Conservation (phyloP, 768 basidiomycete genomes). For the Imleria badia region DNA sequence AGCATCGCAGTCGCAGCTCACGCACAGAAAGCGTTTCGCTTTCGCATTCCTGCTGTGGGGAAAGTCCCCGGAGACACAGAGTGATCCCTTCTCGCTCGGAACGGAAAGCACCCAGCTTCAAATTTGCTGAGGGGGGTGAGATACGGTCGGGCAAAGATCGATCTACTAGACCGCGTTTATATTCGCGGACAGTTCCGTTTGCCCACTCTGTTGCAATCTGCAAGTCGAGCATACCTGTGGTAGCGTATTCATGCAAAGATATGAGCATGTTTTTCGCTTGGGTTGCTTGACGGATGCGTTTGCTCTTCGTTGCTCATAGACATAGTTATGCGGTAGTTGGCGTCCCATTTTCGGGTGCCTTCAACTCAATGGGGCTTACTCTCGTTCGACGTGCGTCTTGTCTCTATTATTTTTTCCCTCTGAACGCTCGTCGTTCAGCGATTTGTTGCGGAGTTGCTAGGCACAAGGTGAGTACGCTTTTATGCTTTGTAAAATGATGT, state of each 20-base stretch:
- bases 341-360: slow-evolving; percentile 35
- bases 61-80: slow-evolving; percentile 94
- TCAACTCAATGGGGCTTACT: slow-evolving; percentile 95
- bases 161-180: slow-evolving; percentile 33
- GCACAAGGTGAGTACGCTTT: slow-evolving; percentile 22
- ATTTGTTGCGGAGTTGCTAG: slow-evolving; percentile 14
- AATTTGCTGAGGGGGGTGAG: slow-evolving; percentile 62
- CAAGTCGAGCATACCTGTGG: slow-evolving; percentile 34
- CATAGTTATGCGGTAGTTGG: slow-evolving; percentile 85
- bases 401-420: slow-evolving; percentile 49
- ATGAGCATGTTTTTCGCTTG: slow-evolving; percentile 62
- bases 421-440: slow-evolving; percentile 53
- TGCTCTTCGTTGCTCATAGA: slow-evolving; percentile 76
- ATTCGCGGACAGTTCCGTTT: slow-evolving; percentile 37
- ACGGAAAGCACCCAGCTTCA: slow-evolving; percentile 76
- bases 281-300: slow-evolving; percentile 35
- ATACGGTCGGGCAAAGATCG: slow-evolving; percentile 48
- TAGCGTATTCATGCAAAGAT: slow-evolving; percentile 67
- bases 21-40: slow-evolving; percentile 58
- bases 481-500: slow-evolving; percentile 50
- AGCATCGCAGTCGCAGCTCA: slow-evolving; percentile 86
- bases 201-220: slow-evolving; percentile 57
- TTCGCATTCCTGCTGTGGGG: slow-evolving; percentile 71
- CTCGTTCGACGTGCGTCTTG: slow-evolving; percentile 55
- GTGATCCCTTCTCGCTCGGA: slow-evolving; percentile 48